A percentile compares a stretch with the other conserved stretches of the same genome.
Evolutionary conservation across 1,284 basidiomycete genomes (phyloP).

Genomic region (Xerocomus minutiporus): DNA sequence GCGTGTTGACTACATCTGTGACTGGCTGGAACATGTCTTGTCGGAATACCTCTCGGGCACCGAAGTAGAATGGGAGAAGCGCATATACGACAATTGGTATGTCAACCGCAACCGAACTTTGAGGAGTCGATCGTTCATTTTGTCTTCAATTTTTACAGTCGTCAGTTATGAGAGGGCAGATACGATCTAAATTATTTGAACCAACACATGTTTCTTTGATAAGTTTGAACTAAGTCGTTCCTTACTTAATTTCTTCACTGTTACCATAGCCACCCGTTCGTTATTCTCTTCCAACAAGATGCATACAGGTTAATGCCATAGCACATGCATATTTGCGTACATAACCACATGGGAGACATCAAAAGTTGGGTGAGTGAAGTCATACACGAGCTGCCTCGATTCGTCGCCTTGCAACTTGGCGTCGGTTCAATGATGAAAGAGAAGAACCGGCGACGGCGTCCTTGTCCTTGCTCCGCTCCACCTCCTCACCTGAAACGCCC

Average conservation of each 20-base stretch:
- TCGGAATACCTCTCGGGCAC: slow-evolving; percentile 26
- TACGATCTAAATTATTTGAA: neutral
- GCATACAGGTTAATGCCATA: slow-evolving; percentile 18
- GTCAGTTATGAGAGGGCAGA: neutral
- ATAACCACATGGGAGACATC: slow-evolving; percentile 17
- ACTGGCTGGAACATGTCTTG: slow-evolving; percentile 32
- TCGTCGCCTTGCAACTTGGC: slow-evolving; percentile 77
- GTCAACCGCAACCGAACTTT: neutral
- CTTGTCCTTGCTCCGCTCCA: slow-evolving; percentile 88
- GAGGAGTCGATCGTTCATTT: neutral
- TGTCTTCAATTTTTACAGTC: slow-evolving; percentile 8
- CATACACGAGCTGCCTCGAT: slow-evolving; percentile 68
- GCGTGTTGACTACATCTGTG: slow-evolving; percentile 31
- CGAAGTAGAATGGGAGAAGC: slow-evolving; percentile 31
- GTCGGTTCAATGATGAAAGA: slow-evolving; percentile 68
- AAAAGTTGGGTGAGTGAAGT: slow-evolving; percentile 10
- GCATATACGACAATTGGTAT: slow-evolving; percentile 29
- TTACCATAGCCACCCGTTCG: slow-evolving; percentile 3
- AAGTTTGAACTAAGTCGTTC: slow-evolving; percentile 3
- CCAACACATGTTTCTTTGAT: neutral
- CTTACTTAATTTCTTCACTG: slow-evolving; percentile 1
- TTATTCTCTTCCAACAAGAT: slow-evolving; percentile 5
- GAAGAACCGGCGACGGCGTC: slow-evolving; percentile 46
- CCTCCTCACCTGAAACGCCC: slow-evolving; percentile 70
- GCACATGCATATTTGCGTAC: slow-evolving; percentile 34